Evolutionary conservation across 2,329 filamentous ascomycete genomes (phyloP), one percentile per base, ranked within the genome.

Genomic region (Microsporum ferrugineum): DNA sequence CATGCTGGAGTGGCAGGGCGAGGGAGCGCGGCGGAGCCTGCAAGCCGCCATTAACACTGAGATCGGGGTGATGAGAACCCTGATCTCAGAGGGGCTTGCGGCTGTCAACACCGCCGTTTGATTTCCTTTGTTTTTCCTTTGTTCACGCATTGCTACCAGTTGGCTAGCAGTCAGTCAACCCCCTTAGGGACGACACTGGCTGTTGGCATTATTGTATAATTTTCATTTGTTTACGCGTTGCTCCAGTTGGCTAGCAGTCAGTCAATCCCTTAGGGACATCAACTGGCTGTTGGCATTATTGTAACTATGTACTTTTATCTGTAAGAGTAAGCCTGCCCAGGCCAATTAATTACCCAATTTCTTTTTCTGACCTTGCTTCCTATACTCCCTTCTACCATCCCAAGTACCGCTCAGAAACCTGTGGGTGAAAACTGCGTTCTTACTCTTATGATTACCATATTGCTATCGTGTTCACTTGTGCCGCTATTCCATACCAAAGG

Each of bases 41-140:
- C 58, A 65, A 43, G 43, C 41, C 49, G 64, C 65, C 27, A 60
- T 65, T 14, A 56, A 65, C 17, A 59, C 63, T 57, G 65, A 66
- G 43, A 60, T 27, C 2, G 55, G 39, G 29, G 39, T 65, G 31
- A 43, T 64, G 23, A 57, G 34, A 2, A 39, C 43, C 3, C 49
- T 66, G n/a, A 43, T 64, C 27, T 57, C 55, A 43, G 64, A 64
- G 57, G 64, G 64, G 14, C 60, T 64, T 45, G 62, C 61, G 57
- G 59, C 60, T 59, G 5, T 59, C 31, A 59, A 59, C 43, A 49
- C 36, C 31, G 57, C 14, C 57, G 57, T 14, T 47, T 59, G 41
- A 34, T 47, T 41, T 36, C 39, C 57, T 58, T 17, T 55, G 56
- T 53, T 61, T 56, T 8, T 39, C n/a, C 6, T 39, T 36, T 57